Evolutionary conservation across 1,139 yeast species (phyloP), one percentile per base, ranked within the genome.

Genomic region (Lodderomyces theae): DNA sequence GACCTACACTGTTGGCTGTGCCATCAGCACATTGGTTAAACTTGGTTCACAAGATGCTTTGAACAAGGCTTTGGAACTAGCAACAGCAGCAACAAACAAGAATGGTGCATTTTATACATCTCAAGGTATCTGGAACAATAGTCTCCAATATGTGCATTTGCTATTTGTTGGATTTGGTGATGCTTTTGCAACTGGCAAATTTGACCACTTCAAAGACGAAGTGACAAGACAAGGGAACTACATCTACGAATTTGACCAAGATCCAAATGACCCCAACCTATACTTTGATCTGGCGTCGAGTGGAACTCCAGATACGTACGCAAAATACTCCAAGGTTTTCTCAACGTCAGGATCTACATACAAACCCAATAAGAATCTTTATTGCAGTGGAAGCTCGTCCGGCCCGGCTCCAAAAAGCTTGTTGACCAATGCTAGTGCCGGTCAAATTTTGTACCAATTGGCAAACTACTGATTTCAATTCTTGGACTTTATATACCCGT

Each of bases 1-100:
- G 35, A 53, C 71, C 4, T 67, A 67, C 48, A 64, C 72, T 3
- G 60, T 63, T n/a, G 73, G 72, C 1, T 49, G 51, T 19, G 59
- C 64, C 12, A 51, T 67, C 34, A 60, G 66, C 11, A 51, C 66
- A 2, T 54, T 63, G 40, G 58, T 66, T 1, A 56, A 56, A 39
- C 50, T 66, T 40, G 42, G 46, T 31, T 47, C 52, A 29, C 43
- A 46, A 28, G 52, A 54, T 15, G 53, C 52, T 49, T 40, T 47
- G 22, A 17, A 42, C 11, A 45, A 49, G 36, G 63, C 63, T 10
- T 40, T 43, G 16, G 47, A 45, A 16, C 41, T 56, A 23, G 57
- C 47, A 4, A 36, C 44, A 3, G 53, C 58, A 16, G 55, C 61
- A 3, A 48, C 56, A 9, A 47, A 52, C 24, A 42, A 44, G 18